These are phyloP conservation scores for Excoecaria cochinchinensis DNA, from an alignment of 345 rosid species.

Conservation along the genomic window DNA sequence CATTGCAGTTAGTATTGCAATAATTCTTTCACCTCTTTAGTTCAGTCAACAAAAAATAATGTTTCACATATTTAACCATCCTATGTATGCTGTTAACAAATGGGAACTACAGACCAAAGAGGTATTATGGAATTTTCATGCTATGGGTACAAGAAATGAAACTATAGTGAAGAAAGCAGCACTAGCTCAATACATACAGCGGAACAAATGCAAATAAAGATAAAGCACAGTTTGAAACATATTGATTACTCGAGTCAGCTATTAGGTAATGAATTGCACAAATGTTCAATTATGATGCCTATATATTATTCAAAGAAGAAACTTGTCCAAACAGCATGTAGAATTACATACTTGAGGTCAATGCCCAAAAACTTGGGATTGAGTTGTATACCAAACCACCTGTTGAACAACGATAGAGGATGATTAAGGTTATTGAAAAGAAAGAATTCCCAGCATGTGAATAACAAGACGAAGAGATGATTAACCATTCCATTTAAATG, in stretches of 20 bases:
- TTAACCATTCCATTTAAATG: conserved; percentile 10
- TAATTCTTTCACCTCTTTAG: not conserved
- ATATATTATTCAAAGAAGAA: not conserved
- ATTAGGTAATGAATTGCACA: not conserved
- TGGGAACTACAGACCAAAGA: not conserved
- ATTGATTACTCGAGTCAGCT: not conserved
- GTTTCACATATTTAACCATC: conserved; percentile 2
- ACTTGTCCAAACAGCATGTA: not conserved
- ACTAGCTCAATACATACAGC: not conserved
- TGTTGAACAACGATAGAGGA: conserved; percentile 29
- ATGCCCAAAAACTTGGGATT: conserved; percentile 81
- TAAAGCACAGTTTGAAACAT: too few relatives aligned
- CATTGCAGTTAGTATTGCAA: conserved; percentile 12
- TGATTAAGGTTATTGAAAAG: not conserved
- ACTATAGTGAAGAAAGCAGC: not conserved
- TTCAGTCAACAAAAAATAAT: not conserved
- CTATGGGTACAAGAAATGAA: not conserved
- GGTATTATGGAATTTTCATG: not conserved
- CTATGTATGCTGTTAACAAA: not conserved
- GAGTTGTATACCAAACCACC: conserved; percentile 96
- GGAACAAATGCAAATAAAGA: too few relatives aligned
- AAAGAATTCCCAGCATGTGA: conserved; percentile 10
- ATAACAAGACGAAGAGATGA: conserved; percentile 9
- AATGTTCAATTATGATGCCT: not conserved
- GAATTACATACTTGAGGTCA: conserved; percentile 78